phyloP scores from a whole-genome alignment of 345 rosid genomes.

The Aegle marmelos region DNA sequence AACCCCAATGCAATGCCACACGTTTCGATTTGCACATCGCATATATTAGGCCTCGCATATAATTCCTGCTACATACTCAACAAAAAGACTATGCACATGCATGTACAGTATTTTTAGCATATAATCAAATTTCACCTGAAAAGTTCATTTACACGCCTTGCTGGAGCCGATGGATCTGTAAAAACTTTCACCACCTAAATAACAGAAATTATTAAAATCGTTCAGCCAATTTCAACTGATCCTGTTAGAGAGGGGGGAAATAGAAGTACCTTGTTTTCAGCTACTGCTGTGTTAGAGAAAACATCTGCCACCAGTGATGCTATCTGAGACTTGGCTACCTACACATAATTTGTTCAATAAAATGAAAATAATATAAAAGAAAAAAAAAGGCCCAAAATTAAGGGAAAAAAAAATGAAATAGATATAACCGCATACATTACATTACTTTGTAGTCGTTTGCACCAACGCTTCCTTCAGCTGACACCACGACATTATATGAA shows the following conservation, averaged over 20 bases:
- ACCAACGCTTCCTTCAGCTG: constrained; percentile 59
- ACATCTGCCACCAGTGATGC: constrained; percentile 83
- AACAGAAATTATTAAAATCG: neutral
- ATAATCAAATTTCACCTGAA: constrained; percentile 55
- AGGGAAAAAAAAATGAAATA: constrained; percentile 8
- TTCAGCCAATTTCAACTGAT: neutral
- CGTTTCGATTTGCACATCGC: neutral
- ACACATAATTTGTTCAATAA: constrained; percentile 3
- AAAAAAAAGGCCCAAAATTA: neutral
- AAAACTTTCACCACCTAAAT: constrained; percentile 78
- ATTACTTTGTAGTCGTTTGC: constrained; percentile 93
- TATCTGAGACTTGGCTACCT: constrained; percentile 78
- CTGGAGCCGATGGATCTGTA: constrained; percentile 76
- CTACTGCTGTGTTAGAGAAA: constrained; percentile 75
- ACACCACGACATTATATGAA: constrained; percentile 75
- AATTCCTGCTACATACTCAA: neutral
- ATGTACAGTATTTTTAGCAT: neutral
- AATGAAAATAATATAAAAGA: neutral
- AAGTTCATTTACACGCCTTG: constrained; percentile 58
- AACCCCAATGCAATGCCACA: neutral
- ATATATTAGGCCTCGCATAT: constrained; percentile 4
- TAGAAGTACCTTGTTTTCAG: constrained; percentile 81
- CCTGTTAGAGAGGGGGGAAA: neutral
- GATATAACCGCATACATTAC: constrained; percentile 84
- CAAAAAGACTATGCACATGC: neutral